Conservation (phyloP, 768 basidiomycete species). For the Suillus lakei region DNA sequence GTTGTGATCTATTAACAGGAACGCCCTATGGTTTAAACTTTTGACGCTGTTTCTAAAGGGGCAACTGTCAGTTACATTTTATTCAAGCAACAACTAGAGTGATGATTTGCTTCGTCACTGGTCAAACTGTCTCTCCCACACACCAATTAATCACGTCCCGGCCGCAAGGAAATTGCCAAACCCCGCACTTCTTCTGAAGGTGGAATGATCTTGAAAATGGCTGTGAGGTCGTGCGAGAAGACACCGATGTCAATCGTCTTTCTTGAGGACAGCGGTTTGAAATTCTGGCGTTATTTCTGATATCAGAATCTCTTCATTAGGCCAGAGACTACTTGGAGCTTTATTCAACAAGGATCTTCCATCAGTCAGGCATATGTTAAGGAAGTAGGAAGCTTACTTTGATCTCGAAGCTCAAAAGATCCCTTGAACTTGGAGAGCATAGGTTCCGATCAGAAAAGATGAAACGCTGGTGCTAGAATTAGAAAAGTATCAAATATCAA, state of each 20-base stretch:
- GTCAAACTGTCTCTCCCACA: background rate
- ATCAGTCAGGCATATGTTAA: background rate
- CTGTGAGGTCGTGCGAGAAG: background rate
- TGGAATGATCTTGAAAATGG: background rate
- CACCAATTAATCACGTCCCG: no score
- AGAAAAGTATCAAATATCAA: background rate
- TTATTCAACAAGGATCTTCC: background rate
- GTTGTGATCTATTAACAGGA: constrained; percentile 3
- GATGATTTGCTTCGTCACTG: background rate
- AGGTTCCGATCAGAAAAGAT: constrained; percentile 1
- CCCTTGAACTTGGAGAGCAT: no score
- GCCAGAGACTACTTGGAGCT: background rate
- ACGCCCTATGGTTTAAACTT: constrained; percentile 11
- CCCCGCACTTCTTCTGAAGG: background rate
- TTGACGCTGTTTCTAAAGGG: constrained; percentile 16
- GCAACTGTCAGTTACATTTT: background rate
- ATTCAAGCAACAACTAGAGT: background rate
- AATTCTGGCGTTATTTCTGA: background rate
- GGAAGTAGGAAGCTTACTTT: background rate
- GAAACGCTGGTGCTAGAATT: background rate
- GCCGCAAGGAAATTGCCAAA: background rate
- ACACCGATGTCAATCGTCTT: background rate
- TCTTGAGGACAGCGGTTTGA: background rate
- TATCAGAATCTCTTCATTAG: background rate
- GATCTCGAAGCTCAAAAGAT: background rate